phyloP scores from a whole-genome alignment of 2,329 filamentous ascomycete genomes.

The Cladorrhinum sp. region DNA sequence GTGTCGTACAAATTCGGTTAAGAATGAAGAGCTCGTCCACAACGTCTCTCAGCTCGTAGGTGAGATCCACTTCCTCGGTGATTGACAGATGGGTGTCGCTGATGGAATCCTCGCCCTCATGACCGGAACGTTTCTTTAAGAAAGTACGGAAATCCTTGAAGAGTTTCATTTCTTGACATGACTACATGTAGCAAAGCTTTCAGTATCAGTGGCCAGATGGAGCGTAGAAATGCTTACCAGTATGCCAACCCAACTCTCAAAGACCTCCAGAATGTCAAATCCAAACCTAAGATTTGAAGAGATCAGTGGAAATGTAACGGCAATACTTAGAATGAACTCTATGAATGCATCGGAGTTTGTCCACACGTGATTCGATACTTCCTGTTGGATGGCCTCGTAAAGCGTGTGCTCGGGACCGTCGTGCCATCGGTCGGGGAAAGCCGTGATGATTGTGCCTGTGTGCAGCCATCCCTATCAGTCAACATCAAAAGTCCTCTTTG shows the following conservation, averaged over 20 bases:
- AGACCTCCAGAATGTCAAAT: neutral
- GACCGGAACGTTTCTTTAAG: neutral
- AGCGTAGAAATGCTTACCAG: neutral
- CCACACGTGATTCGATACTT: too few species aligned
- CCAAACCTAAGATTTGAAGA: neutral
- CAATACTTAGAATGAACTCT: neutral
- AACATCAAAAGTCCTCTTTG: too few species aligned
- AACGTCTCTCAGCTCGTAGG: slow-evolving; percentile 3
- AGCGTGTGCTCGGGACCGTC: too few species aligned
- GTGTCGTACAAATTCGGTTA: neutral
- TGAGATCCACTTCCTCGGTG: neutral
- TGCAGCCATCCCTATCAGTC: too few species aligned
- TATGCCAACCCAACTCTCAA: neutral
- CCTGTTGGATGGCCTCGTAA: too few species aligned
- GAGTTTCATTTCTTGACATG: neutral
- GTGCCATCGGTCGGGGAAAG: too few species aligned
- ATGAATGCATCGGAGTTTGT: neutral
- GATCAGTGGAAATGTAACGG: neutral
- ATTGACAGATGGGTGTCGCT: neutral
- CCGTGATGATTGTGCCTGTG: too few species aligned
- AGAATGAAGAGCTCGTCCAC: slow-evolving; percentile 2
- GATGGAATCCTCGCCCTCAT: neutral
- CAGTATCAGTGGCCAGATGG: neutral
- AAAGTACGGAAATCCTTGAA: neutral
- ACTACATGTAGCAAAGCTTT: neutral